A percentile compares a stretch with the other conserved stretches of the same genome.
Conservation (phyloP, 108 stramenopile genomes). For the Fragilariopsis cylindrus region DNA sequence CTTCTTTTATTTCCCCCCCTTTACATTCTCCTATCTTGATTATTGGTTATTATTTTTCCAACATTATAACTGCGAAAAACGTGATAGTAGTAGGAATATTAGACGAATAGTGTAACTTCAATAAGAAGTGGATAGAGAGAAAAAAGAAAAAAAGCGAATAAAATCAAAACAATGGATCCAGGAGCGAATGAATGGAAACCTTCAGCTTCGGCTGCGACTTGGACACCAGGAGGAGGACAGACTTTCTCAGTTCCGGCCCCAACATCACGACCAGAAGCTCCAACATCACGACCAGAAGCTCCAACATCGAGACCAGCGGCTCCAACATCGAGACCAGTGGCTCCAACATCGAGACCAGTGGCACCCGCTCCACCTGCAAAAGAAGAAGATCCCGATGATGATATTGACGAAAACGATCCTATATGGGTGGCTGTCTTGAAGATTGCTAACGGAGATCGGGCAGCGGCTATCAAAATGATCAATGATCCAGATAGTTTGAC, state of each 20-base stretch:
- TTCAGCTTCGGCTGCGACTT: slow-evolving; percentile 69
- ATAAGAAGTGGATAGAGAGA: too few relatives aligned
- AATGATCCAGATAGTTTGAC: slow-evolving; percentile 76
- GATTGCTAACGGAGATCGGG: slow-evolving; percentile 77
- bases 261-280: slow-evolving; percentile 19
- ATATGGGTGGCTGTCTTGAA: slow-evolving; percentile 85
- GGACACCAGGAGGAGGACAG: slow-evolving; percentile 62
- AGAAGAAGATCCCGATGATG: slow-evolving; percentile 30
- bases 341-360: slow-evolving; percentile 38
- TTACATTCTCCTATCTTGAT: too few relatives aligned
- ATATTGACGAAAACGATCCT: slow-evolving; percentile 85
- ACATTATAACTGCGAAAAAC: too few relatives aligned
- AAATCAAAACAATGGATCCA: slow-evolving; percentile 56
- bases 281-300: slow-evolving; percentile 38
- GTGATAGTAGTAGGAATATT: too few relatives aligned
- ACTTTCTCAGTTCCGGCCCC: slow-evolving; percentile 39
- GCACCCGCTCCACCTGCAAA: slow-evolving; percentile 45
- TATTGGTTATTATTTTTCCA: too few relatives aligned
- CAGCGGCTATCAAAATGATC: slow-evolving; percentile 70
- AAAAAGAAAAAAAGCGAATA: not conserved
- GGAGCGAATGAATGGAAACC: slow-evolving; percentile 81
- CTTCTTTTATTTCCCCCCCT: too few relatives aligned
- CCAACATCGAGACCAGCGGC: slow-evolving; percentile 45
- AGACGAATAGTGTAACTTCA: too few relatives aligned
- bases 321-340: slow-evolving; percentile 22